Percentiles rank a stretch among this genome's conserved stretches.
phyloP scores from a whole-genome alignment of 169 alveolate species.

The Cryptosporidium meleagridis region DNA sequence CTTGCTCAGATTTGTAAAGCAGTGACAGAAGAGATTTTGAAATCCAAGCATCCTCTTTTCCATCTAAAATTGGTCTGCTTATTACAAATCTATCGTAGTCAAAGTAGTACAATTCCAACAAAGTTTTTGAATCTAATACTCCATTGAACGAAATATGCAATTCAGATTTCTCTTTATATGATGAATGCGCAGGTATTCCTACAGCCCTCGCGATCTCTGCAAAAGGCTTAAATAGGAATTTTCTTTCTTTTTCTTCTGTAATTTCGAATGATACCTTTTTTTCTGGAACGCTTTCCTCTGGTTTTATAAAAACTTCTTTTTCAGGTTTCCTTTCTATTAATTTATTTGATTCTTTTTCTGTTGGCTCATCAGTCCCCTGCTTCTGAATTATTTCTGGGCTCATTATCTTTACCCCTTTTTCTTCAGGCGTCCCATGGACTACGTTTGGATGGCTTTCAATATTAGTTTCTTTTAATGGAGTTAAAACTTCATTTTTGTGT shows the following conservation, averaged over 20 bases:
- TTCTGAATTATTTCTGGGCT: neutral
- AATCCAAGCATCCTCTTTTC: slow-evolving; percentile 18
- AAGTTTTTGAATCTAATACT: slow-evolving; percentile 39
- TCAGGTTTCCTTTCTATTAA: neutral
- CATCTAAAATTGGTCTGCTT: neutral
- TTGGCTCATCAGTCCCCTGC: neutral
- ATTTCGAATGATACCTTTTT: neutral
- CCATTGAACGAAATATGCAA: neutral
- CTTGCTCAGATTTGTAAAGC: slow-evolving; percentile 24
- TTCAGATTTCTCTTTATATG: neutral
- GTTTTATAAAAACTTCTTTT: neutral
- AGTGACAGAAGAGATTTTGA: slow-evolving; percentile 30
- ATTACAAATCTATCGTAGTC: slow-evolving; percentile 15
- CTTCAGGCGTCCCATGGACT: neutral
- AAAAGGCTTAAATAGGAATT: slow-evolving; percentile 33
- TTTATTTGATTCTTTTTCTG: neutral
- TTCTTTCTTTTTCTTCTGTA: neutral
- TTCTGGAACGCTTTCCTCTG: neutral
- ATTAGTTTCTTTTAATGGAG: neutral
- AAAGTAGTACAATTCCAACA: slow-evolving; percentile 45
- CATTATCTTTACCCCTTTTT: neutral
- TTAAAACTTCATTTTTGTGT: neutral
- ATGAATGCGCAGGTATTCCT: slow-evolving; percentile 68
- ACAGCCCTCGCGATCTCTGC: slow-evolving; percentile 74
- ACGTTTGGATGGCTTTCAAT: neutral